Conservation (phyloP, 2,329 filamentous ascomycete genomes). For the Sporothrix brunneoviolacea region DNA sequence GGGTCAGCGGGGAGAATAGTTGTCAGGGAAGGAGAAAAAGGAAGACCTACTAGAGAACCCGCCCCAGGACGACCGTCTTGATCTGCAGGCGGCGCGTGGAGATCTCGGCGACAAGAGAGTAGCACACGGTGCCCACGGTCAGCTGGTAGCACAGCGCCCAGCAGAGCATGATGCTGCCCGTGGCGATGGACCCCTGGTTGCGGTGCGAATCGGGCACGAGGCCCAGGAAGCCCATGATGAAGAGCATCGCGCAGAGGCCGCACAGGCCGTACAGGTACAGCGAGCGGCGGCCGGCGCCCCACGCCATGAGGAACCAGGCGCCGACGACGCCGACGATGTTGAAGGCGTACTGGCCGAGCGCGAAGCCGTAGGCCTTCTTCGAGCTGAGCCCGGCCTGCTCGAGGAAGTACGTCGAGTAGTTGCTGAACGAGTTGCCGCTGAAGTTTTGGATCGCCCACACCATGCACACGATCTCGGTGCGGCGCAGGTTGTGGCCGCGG, state of each 20-base stretch:
- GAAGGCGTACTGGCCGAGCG: conserved; percentile 59
- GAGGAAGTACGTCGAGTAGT: conserved; percentile 59
- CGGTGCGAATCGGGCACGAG: conserved; percentile 58
- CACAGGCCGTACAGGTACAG: conserved; percentile 72
- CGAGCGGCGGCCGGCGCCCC: conserved; percentile 66
- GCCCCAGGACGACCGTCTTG: conserved; percentile 57
- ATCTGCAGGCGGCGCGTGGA: conserved; percentile 78
- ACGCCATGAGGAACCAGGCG: conserved; percentile 72
- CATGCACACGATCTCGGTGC: conserved; percentile 65
- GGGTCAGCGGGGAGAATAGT: not conserved
- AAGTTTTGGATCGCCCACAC: conserved; percentile 59
- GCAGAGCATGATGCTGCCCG: conserved; percentile 75
- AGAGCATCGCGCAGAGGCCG: conserved; percentile 66
- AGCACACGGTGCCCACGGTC: conserved; percentile 82
- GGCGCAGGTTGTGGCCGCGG: conserved; percentile 66
- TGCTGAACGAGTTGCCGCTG: conserved; percentile 57
- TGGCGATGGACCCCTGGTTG: conserved; percentile 61
- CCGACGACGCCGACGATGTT: conserved; percentile 78
- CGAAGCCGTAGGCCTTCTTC: conserved; percentile 49
- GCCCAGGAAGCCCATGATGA: conserved; percentile 78
- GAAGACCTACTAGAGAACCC: conserved; percentile 15
- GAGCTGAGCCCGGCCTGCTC: conserved; percentile 51
- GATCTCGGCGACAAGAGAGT: conserved; percentile 79
- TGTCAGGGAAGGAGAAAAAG: not conserved
- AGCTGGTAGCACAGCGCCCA: conserved; percentile 82